phyloP scores from a whole-genome alignment of 2,329 filamentous ascomycete species.

The Neofusicoccum kwambonambiense region DNA sequence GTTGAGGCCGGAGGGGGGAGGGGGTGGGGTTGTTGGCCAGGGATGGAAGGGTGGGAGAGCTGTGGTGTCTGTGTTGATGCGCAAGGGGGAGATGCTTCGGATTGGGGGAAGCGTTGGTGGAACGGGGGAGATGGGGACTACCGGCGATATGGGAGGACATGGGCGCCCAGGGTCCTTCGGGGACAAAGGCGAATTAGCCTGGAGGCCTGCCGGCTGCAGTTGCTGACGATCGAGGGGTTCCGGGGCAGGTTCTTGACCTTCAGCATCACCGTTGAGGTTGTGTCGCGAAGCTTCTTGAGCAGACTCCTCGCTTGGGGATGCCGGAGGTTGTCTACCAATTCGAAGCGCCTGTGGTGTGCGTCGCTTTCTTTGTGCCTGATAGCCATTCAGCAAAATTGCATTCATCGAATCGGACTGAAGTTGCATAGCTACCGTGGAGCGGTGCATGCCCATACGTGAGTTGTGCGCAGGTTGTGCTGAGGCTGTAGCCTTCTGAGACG shows the following conservation, averaged over 20 bases:
- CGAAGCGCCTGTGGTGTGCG: background rate
- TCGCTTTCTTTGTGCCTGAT: background rate
- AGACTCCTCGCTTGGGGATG: background rate
- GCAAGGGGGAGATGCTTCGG: too few species aligned
- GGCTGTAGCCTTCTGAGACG: background rate
- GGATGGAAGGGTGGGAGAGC: background rate
- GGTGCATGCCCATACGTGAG: background rate
- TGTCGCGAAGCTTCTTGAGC: background rate
- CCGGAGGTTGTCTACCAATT: background rate
- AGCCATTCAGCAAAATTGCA: background rate
- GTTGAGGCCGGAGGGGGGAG: background rate
- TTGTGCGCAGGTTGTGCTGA: background rate
- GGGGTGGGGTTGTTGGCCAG: background rate
- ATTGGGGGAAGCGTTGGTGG: too few species aligned
- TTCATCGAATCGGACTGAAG: background rate
- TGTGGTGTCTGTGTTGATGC: background rate
- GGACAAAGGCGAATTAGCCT: too few species aligned
- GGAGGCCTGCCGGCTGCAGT: background rate
- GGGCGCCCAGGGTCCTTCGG: too few species aligned
- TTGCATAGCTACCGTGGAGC: background rate
- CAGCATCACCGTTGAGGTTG: background rate
- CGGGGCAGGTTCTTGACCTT: background rate
- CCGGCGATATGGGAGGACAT: too few species aligned
- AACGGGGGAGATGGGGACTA: too few species aligned
- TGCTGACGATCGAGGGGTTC: background rate